Evolutionary conservation across 257 asterid genomes (phyloP).

Genomic region (Cinchona pubescens): DNA sequence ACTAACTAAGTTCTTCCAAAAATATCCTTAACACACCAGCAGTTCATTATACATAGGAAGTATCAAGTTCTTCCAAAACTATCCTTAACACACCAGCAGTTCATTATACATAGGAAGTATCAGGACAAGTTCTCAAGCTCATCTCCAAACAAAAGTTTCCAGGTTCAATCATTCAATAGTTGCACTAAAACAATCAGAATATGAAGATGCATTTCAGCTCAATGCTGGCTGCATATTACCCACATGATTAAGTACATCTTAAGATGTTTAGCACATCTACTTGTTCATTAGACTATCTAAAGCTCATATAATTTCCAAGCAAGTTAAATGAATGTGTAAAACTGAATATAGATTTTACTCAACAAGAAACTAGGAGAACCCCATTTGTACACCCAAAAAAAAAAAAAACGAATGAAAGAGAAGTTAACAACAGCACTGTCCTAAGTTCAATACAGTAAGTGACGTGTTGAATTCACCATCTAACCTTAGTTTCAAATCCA

Average conservation of each 20-base stretch:
- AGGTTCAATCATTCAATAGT: neutral
- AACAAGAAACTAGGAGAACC: neutral
- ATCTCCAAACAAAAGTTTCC: neutral
- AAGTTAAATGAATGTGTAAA: neutral
- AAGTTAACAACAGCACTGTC: neutral
- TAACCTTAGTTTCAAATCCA: conserved; percentile 97
- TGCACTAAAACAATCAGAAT: neutral
- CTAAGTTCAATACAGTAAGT: too few species aligned
- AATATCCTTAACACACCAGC: neutral
- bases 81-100: neutral
- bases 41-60: neutral
- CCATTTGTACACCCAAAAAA: neutral
- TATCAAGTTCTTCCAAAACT: neutral
- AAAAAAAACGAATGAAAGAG: neutral
- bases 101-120: neutral
- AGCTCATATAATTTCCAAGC: neutral
- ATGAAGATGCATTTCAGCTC: neutral
- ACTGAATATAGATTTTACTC: neutral
- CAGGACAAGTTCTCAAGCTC: neutral
- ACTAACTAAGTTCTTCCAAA: neutral
- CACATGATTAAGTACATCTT: neutral
- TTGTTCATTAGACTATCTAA: neutral
- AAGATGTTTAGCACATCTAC: conserved; percentile 5
- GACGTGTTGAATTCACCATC: conserved; percentile 17
- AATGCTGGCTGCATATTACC: neutral